Base-by-base conservation (phyloP, 805 yeast species). In the Jamesozyma lodderae region DNA sequence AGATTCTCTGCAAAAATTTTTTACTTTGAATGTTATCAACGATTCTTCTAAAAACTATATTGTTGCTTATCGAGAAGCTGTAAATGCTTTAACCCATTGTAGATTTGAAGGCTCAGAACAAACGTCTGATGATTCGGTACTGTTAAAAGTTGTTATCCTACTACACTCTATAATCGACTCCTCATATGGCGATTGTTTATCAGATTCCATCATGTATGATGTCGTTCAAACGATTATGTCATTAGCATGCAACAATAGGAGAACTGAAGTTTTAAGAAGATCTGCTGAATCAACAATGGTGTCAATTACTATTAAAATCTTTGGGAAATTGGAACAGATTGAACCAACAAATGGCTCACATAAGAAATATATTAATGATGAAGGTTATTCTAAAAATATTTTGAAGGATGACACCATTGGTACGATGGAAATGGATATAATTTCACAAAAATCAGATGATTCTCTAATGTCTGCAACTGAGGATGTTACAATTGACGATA, bases 91-190 rank as follows among this genome's bases (percentile, higher is more conserved):
- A 44, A 84, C 97, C 1, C 95, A 86, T 56, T 92, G 97, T 62
- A 75, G 95, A 33, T 92, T 92, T 57, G 96, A 92, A 65, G 95
- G 95, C 2, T 81, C 92, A 0, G 96, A 88, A 55, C 94, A 86
- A 57, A 73, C 81, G 25, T 81, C 85, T 31, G 97, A 92, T 62
- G 98, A 92, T 57, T 83, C 94, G 0, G 90, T 92, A 3, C 65
- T 92, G 33, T 69, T 90, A 36, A 84, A 84, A 53, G 94, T 92
- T 16, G 72, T 92, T 44, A 68, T 81, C 31, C 65, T 90, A 19
- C 66, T 90, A 49, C 90, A 86, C 47, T 58, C 63, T 17, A 69
- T 88, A 13, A 69, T 87, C 13, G 67, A 70, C 16, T 75, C 88
- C n/a, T 70, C 72, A 1, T 64, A 79, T 32, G 81, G 90, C 18